A percentile compares a stretch with the other conserved stretches of the same genome.
Evolutionary conservation across 2,329 filamentous ascomycete genomes (phyloP).

Genomic region (Alternaria gansuensis): DNA sequence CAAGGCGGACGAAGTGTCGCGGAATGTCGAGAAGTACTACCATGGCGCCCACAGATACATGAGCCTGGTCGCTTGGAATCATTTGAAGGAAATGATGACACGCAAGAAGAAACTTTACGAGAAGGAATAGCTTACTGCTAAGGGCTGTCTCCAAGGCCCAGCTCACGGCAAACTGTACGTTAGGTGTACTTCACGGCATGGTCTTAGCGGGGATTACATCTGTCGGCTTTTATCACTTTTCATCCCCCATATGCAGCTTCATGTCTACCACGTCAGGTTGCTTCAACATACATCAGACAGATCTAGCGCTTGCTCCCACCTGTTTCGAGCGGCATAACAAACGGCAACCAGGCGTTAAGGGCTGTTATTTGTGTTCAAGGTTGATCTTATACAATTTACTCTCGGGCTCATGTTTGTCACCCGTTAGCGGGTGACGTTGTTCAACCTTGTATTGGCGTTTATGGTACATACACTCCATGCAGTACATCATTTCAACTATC

Average conservation of each 20-base stretch:
- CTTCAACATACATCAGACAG: not conserved
- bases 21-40: conserved; percentile 27
- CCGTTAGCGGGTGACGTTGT: not conserved
- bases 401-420: not conserved
- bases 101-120: conserved; percentile 52
- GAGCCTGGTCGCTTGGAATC: conserved; percentile 39
- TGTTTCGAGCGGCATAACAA: not conserved
- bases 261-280: not conserved
- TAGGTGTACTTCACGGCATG: not conserved
- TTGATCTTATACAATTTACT: not conserved
- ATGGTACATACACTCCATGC: not conserved
- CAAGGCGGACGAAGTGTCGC: conserved; percentile 55
- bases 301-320: not conserved
- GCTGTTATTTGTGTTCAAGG: not conserved
- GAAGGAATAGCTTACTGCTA: conserved; percentile 12
- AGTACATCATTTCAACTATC: not conserved
- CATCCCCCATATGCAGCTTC: not conserved
- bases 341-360: not conserved
- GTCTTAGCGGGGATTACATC: not conserved
- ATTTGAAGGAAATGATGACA: conserved; percentile 49
- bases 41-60: conserved; percentile 45
- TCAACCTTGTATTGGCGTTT: not conserved
- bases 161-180: not conserved
- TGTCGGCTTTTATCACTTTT: not conserved
- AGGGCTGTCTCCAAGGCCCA: not conserved